Base-by-base conservation (phyloP, 2,329 filamentous ascomycete species). In the Dactylellina cionopaga region DNA sequence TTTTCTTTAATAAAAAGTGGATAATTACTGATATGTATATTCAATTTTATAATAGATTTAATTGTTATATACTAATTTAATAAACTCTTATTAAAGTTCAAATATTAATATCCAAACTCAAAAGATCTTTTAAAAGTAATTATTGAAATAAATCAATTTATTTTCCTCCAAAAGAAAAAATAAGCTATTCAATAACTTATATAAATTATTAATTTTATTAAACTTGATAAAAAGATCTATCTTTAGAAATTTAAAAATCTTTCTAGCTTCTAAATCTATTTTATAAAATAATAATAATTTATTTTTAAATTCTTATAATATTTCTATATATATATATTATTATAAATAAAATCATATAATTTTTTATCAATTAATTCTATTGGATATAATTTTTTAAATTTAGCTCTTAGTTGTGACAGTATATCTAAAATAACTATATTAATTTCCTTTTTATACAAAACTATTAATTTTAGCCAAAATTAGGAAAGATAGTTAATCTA, bases 381-480 rank as follows among this genome's bases (percentile, higher is more conserved):
- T 7, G 4, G 13, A 46, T 22, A 46, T 9, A 46, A 22, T 24
- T 46, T 24, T 46, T 5, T 46, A 22, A 46, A 5, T 3, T 46
- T 46, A 46, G 19, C 24, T 7, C 24, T 22, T 46, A 46, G 6
- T 5, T 46, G 24, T 22, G 7, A 46, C n/a, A n/a, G n/a, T n/a
- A n/a, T 46, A 46, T 46, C 24, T 19, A 46, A 46, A 7, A 46
- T 46, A 22, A 46, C 24, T 46, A 46, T 46, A 46, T 46, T n/a
- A n/a, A n/a, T 24, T 46, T 46, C 6, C 13, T 24, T 46, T 24
- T 46, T 46, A 46, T 46, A 46, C 5, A 46, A 7, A 22, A 46
- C n/a, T 46, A 46, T 46, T 22, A 46, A 24, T 46, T 46, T 46
- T 46, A 46, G 24, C 13, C 24, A 46, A 46, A 46, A 46, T 46